Percentiles rank a stretch among this genome's conserved stretches.
These are phyloP conservation scores for Penicillium sp. DNA, from an alignment of 2,329 filamentous ascomycete species.

Conservation along the genomic window DNA sequence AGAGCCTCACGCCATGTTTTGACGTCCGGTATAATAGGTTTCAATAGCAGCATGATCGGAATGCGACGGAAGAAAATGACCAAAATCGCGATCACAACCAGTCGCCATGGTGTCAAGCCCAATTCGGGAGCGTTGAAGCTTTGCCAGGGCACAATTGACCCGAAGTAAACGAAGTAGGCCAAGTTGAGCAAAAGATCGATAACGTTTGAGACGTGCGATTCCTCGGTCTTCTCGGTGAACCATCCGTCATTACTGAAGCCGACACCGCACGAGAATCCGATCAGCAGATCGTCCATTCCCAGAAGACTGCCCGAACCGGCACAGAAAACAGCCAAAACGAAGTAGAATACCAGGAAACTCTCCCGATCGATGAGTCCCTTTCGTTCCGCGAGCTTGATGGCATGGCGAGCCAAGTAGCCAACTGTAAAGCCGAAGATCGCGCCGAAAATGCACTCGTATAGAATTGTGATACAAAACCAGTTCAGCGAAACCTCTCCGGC, in stretches of 20 bases:
- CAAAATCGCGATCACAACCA: constrained; percentile 90
- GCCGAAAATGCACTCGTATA: constrained; percentile 96
- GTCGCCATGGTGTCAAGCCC: constrained; percentile 79
- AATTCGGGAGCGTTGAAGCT: constrained; percentile 75
- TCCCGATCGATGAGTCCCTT: constrained; percentile 88
- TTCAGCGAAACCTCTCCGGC: constrained; percentile 70
- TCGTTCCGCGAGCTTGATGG: constrained; percentile 83
- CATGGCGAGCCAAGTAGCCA: constrained; percentile 85
- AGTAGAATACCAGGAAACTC: constrained; percentile 98
- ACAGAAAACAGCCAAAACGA: constrained; percentile 91
- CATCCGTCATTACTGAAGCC: constrained; percentile 99
- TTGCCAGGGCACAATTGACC: constrained; percentile 94
- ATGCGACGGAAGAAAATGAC: constrained; percentile 95
- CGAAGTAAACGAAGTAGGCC: constrained; percentile 97
- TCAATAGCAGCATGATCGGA: constrained; percentile 86
- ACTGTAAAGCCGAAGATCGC: constrained; percentile 82
- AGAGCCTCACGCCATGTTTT: constrained; percentile 97
- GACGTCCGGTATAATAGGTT: constrained; percentile 91
- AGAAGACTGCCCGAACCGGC: constrained; percentile 89
- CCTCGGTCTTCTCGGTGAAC: constrained; percentile 97
- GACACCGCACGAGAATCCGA: constrained; percentile 94
- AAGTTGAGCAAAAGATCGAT: constrained; percentile 96
- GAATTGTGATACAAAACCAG: constrained; percentile 83
- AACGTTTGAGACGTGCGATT: constrained; percentile 98
- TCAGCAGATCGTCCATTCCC: constrained; percentile 87